Conservation (phyloP, 106 monocot genomes). For the Apostasia shenzhenica region DNA sequence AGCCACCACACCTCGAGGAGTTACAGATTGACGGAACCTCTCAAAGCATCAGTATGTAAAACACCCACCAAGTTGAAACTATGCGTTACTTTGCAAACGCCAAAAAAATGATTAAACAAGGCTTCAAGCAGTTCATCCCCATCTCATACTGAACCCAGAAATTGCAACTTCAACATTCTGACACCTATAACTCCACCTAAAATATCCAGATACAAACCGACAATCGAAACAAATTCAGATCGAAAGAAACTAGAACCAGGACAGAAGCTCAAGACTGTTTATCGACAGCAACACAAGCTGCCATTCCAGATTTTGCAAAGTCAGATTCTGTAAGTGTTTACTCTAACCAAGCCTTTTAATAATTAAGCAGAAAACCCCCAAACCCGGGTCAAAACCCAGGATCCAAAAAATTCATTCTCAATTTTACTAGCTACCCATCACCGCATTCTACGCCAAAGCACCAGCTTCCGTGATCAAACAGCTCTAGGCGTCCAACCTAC, state of each 20-base stretch:
- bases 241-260: neutral
- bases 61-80: neutral
- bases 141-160: neutral
- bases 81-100: neutral
- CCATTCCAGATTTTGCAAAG: neutral
- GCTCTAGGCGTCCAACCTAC: too few species aligned
- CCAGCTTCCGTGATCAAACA: neutral
- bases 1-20: conserved; percentile 11
- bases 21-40: conserved; percentile 9
- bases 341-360: neutral
- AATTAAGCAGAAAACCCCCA: neutral
- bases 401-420: neutral
- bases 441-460: neutral
- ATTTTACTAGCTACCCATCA: neutral
- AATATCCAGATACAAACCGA: neutral
- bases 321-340: neutral
- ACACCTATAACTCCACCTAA: neutral
- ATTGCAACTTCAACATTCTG: neutral
- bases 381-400: neutral
- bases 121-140: neutral
- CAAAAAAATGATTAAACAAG: neutral
- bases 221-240: neutral
- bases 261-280: neutral
- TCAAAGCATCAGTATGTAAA: conserved; percentile 20
- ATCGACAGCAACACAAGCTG: neutral